These are phyloP conservation scores for Zymoseptoria crescenta DNA, from an alignment of 2,329 filamentous ascomycete species.

Conservation along the genomic window DNA sequence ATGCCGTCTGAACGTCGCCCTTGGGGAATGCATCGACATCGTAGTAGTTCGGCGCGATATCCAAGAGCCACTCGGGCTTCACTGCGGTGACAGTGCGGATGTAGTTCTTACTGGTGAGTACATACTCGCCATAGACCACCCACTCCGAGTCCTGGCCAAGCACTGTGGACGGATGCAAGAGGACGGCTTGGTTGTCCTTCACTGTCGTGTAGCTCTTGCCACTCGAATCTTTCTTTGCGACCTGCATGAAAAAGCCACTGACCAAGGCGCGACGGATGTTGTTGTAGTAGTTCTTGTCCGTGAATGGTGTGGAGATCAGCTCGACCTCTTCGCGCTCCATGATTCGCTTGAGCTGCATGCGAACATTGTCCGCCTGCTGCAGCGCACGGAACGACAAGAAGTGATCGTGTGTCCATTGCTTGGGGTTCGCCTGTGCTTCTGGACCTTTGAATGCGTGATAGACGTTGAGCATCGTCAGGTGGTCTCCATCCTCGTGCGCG, in stretches of 20 bases:
- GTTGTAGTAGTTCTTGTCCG: slow-evolving; percentile 76
- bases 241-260: slow-evolving; percentile 90
- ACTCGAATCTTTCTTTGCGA: slow-evolving; percentile 86
- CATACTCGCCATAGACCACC: slow-evolving; percentile 86
- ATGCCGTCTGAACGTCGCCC: neutral
- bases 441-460: slow-evolving; percentile 89
- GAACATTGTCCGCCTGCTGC: slow-evolving; percentile 81
- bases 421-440: slow-evolving; percentile 59
- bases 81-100: slow-evolving; percentile 93
- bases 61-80: slow-evolving; percentile 88
- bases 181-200: slow-evolving; percentile 89
- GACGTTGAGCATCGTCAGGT: slow-evolving; percentile 89
- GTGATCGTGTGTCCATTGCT: slow-evolving; percentile 94
- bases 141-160: slow-evolving; percentile 92
- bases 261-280: slow-evolving; percentile 85
- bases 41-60: slow-evolving; percentile 98
- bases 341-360: slow-evolving; percentile 85
- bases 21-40: slow-evolving; percentile 55
- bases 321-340: slow-evolving; percentile 85
- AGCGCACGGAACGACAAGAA: slow-evolving; percentile 91
- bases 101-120: slow-evolving; percentile 94
- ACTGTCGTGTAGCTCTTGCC: slow-evolving; percentile 91
- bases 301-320: slow-evolving; percentile 51
- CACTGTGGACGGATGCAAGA: slow-evolving; percentile 84
- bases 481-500: slow-evolving; percentile 88